These are phyloP conservation scores for Arthrobotrys entomopaga DNA, from an alignment of 2,329 filamentous ascomycete species.

Conservation along the genomic window DNA sequence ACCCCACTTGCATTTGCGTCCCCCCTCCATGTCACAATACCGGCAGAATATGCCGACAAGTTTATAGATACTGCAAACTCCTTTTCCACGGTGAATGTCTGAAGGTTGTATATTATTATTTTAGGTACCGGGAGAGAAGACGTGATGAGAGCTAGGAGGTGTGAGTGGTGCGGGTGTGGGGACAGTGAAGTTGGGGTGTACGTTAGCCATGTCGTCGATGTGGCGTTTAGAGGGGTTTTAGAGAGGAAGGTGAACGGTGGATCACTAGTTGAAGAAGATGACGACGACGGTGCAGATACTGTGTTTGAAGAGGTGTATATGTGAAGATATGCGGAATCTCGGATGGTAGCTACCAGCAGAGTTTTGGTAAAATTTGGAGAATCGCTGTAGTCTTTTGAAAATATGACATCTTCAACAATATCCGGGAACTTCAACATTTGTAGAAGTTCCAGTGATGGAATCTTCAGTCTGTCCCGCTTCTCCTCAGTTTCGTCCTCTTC, in stretches of 20 bases:
- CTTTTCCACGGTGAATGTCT: conserved; percentile 70
- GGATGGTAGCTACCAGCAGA: conserved; percentile 42
- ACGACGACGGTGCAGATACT: not conserved
- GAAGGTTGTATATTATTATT: conserved; percentile 70
- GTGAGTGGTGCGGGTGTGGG: conserved; percentile 68
- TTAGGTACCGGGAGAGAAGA: conserved; percentile 72
- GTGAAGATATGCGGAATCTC: conserved; percentile 43
- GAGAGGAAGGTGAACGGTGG: conserved; percentile 26
- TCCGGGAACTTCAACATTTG: conserved; percentile 30
- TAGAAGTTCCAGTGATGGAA: conserved; percentile 7
- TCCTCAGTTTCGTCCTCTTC: not conserved
- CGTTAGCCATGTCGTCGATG: conserved; percentile 71
- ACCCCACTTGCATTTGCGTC: conserved; percentile 68
- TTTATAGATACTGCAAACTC: conserved; percentile 73
- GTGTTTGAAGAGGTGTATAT: conserved; percentile 13
- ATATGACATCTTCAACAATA: conserved; percentile 52
- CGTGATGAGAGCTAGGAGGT: conserved; percentile 70
- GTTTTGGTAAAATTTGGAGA: not conserved
- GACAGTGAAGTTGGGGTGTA: conserved; percentile 71
- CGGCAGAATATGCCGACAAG: conserved; percentile 70
- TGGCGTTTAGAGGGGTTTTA: conserved; percentile 30
- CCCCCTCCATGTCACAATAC: conserved; percentile 71
- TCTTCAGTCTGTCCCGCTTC: not conserved
- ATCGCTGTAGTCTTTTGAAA: conserved; percentile 34
- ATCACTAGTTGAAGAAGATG: not conserved